These are phyloP conservation scores for Fusarium praegraminearum DNA, from an alignment of 2,329 filamentous ascomycete genomes.

Conservation along the genomic window DNA sequence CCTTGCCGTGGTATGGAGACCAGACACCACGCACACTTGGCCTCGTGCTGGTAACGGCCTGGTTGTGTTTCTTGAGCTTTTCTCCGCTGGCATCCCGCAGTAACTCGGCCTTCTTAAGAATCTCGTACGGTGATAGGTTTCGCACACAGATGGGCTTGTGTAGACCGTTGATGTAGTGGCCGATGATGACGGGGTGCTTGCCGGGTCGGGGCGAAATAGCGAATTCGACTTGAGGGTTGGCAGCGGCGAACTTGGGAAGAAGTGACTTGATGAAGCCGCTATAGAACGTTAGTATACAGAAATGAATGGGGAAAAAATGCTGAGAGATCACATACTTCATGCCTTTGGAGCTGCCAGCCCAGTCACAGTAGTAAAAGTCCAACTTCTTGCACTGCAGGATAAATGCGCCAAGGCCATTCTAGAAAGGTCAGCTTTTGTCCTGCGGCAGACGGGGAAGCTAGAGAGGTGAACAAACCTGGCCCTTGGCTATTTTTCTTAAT, in stretches of 20 bases:
- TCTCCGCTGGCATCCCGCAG: constrained; percentile 81
- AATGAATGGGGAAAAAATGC: neutral
- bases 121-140: constrained; percentile 83
- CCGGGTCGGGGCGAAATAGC: constrained; percentile 89
- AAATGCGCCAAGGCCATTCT: constrained; percentile 98
- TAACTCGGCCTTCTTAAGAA: constrained; percentile 82
- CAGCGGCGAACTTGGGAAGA: constrained; percentile 80
- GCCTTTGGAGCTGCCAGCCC: constrained; percentile 89
- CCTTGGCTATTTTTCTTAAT: constrained; percentile 63
- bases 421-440: constrained; percentile 31
- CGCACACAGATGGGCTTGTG: constrained; percentile 89
- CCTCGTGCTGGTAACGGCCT: constrained; percentile 73
- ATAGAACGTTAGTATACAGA: constrained; percentile 44
- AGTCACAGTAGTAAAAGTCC: constrained; percentile 98
- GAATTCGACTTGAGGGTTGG: constrained; percentile 91
- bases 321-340: constrained; percentile 78
- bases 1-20: constrained; percentile 76
- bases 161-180: constrained; percentile 91
- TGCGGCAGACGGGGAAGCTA: neutral
- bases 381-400: constrained; percentile 96
- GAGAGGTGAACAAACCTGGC: constrained; percentile 60
- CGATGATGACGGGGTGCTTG: constrained; percentile 89
- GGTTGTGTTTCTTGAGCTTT: constrained; percentile 73
- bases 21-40: constrained; percentile 76
- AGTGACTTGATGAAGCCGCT: constrained; percentile 85